phyloP scores from a whole-genome alignment of 2,329 filamentous ascomycete genomes.

The Albifimbria verrucaria region DNA sequence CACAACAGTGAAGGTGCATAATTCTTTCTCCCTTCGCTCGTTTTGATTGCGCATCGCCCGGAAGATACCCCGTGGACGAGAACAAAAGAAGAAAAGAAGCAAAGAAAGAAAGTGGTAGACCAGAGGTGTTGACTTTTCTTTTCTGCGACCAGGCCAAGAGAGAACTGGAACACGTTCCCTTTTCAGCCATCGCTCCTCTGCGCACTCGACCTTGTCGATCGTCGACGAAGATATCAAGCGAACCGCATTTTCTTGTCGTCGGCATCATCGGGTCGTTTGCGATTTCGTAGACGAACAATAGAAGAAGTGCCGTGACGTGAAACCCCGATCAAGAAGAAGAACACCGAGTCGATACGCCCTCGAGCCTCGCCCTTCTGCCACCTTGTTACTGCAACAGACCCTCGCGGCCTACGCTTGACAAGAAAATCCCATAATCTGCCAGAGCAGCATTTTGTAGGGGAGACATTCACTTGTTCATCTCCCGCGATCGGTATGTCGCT shows the following conservation, averaged over 20 bases:
- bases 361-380: conserved; percentile 6
- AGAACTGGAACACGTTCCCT: conserved; percentile 44
- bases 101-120: no score
- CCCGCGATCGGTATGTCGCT: conserved; percentile 63
- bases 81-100: no score
- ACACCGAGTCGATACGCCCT: conserved; percentile 7
- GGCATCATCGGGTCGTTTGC: conserved; percentile 28
- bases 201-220: conserved; percentile 32
- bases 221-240: conserved; percentile 30
- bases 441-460: conserved; percentile 57
- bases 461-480: conserved; percentile 99
- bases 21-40: neutral
- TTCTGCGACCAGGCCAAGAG: conserved; percentile 26
- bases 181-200: conserved; percentile 23
- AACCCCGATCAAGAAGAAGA: conserved; percentile 25
- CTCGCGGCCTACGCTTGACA: conserved; percentile 15
- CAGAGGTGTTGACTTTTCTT: conserved; percentile 25
- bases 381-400: conserved; percentile 16
- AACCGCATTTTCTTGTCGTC: conserved; percentile 29
- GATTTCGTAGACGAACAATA: conserved; percentile 35
- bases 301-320: conserved; percentile 28
- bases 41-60: neutral
- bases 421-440: conserved; percentile 6
- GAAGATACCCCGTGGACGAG: no score
- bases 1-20: neutral